Percentiles rank a stretch among this genome's conserved stretches.
phyloP scores from a whole-genome alignment of 257 asterid genomes.

The Nyctanthes arbortristis region DNA sequence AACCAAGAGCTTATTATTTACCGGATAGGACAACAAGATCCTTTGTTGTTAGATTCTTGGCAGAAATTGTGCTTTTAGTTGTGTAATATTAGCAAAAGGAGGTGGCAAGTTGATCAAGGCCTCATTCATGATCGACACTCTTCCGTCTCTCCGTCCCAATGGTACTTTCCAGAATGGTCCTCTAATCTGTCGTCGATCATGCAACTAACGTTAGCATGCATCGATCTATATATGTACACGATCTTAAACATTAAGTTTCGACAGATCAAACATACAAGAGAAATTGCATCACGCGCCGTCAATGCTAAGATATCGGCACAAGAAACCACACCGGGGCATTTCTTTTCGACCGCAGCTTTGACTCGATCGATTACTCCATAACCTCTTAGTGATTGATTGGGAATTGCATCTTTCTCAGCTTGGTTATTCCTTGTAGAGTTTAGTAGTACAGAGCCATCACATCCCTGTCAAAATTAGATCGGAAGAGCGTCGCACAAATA shows the following conservation, averaged over 20 bases:
- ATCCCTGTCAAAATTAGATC: slow-evolving; percentile 51
- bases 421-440: slow-evolving; percentile 40
- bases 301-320: slow-evolving; percentile 76
- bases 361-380: slow-evolving; percentile 51
- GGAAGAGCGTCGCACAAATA: too few relatives aligned
- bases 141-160: slow-evolving; percentile 61
- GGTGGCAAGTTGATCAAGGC: slow-evolving; percentile 41
- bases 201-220: neutral
- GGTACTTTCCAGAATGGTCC: slow-evolving; percentile 56
- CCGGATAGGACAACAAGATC: slow-evolving; percentile 68
- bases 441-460: slow-evolving; percentile 63
- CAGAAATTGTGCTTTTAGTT: slow-evolving; percentile 36
- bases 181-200: slow-evolving; percentile 22
- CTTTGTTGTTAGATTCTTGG: slow-evolving; percentile 45
- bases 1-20: neutral
- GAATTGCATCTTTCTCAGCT: slow-evolving; percentile 56
- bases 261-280: slow-evolving; percentile 24
- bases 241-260: neutral
- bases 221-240: neutral
- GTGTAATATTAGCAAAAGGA: slow-evolving; percentile 44
- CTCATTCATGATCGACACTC: slow-evolving; percentile 35
- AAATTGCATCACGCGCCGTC: slow-evolving; percentile 53
- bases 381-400: slow-evolving; percentile 54
- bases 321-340: slow-evolving; percentile 69
- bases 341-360: slow-evolving; percentile 50